These are phyloP conservation scores for Asterochloris erici DNA, from an alignment of 139 green algal species.

Conservation along the genomic window DNA sequence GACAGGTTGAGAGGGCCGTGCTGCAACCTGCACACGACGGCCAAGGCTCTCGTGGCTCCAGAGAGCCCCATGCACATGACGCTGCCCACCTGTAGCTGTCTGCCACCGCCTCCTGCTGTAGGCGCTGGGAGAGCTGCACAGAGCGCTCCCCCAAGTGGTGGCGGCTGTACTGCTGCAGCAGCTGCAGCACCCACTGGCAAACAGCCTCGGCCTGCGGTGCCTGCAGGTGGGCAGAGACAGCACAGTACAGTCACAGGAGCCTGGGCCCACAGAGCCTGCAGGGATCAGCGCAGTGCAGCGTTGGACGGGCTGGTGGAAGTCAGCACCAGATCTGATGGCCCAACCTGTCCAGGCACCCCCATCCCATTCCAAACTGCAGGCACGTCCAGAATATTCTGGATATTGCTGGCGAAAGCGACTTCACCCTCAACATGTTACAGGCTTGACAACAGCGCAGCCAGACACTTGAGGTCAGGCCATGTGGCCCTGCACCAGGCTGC, in stretches of 20 bases:
- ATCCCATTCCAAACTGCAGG: neutral
- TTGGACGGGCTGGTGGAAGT: neutral
- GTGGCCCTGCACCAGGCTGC: too few species aligned
- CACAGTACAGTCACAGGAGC: too few species aligned
- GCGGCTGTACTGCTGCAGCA: conserved; percentile 55
- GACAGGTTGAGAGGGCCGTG: too few species aligned
- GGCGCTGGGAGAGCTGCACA: conserved; percentile 33
- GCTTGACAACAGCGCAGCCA: too few species aligned
- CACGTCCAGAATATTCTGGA: too few species aligned
- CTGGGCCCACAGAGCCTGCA: too few species aligned
- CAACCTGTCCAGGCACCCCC: neutral
- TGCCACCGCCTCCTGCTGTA: conserved; percentile 35
- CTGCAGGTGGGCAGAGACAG: conserved; percentile 1
- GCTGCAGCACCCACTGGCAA: conserved; percentile 51
- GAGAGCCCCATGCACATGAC: neutral
- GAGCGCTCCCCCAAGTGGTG: conserved; percentile 33
- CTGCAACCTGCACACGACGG: too few species aligned
- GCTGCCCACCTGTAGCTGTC: neutral
- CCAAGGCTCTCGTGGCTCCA: too few species aligned
- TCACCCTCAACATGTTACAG: too few species aligned
- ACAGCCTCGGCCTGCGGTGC: conserved; percentile 31
- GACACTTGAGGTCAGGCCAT: too few species aligned
- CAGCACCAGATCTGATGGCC: neutral
- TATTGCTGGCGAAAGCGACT: too few species aligned
- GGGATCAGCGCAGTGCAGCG: neutral